phyloP scores from a whole-genome alignment of 441 rosid genomes.

The Hura crepitans region DNA sequence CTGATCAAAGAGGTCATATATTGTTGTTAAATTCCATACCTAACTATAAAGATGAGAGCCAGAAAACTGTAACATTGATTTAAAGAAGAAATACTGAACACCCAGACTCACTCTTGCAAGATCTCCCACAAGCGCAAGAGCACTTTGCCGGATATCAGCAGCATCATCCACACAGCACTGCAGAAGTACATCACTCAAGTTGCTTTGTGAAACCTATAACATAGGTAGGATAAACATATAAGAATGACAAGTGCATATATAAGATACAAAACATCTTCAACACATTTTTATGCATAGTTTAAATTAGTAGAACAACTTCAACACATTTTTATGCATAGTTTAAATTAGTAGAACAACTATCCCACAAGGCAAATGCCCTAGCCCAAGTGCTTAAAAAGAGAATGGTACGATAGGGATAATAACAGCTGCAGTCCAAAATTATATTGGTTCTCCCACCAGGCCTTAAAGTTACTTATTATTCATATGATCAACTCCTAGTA shows the following conservation, averaged over 20 bases:
- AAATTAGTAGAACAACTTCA: not conserved
- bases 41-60: constrained; percentile 9
- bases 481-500: no score
- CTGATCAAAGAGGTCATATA: constrained; percentile 30
- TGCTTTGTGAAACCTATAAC: constrained; percentile 73
- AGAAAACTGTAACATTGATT: not conserved
- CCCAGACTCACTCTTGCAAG: constrained; percentile 73
- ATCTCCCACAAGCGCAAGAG: constrained; percentile 96
- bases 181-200: constrained; percentile 78
- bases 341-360: not conserved
- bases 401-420: not conserved
- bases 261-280: not conserved
- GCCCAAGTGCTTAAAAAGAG: not conserved
- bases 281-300: not conserved
- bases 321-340: not conserved
- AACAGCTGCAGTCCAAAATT: not conserved
- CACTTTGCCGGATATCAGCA: constrained; percentile 88
- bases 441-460: not conserved
- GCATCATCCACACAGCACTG: constrained; percentile 92
- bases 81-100: not conserved
- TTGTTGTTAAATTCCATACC: not conserved
- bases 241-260: not conserved
- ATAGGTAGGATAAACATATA: not conserved
- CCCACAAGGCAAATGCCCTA: no score
- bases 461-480: not conserved